Conservation (phyloP, 75 land plant species). For the Picea sitchensis region DNA sequence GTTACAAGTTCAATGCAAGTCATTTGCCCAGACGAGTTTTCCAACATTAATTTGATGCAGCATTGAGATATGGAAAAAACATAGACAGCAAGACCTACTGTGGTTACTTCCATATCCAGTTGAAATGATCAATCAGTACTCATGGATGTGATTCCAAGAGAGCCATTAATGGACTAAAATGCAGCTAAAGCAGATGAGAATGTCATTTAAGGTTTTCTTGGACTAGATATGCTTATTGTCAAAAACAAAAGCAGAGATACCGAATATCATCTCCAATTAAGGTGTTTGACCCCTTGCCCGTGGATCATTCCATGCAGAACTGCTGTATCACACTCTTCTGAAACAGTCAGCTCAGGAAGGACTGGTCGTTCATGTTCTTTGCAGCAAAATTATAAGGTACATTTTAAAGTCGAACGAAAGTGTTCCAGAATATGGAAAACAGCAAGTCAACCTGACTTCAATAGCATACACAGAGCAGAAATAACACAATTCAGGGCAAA, state of each 20-base stretch:
- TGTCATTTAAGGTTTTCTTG: neutral
- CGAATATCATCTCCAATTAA: neutral
- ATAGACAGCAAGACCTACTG: neutral
- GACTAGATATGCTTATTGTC: neutral
- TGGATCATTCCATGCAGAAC: neutral
- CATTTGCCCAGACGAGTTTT: too few species aligned
- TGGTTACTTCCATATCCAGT: neutral
- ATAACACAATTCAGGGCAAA: neutral
- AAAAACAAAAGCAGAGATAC: neutral
- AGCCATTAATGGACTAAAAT: neutral
- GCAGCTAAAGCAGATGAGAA: neutral
- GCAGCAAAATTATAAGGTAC: neutral
- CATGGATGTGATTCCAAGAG: neutral
- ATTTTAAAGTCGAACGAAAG: neutral
- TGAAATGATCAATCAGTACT: neutral
- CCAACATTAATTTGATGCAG: too few species aligned
- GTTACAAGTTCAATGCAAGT: too few species aligned
- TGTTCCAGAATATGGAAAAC: neutral
- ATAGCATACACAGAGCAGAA: neutral
- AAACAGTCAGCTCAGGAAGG: neutral
- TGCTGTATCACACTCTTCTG: neutral
- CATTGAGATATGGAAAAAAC: neutral
- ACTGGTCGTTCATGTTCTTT: neutral
- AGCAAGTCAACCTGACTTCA: neutral
- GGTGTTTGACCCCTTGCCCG: neutral